Base-by-base conservation (phyloP, 225 moss, liverwort and hornwort genomes). In the Marchantia paleacea region DNA sequence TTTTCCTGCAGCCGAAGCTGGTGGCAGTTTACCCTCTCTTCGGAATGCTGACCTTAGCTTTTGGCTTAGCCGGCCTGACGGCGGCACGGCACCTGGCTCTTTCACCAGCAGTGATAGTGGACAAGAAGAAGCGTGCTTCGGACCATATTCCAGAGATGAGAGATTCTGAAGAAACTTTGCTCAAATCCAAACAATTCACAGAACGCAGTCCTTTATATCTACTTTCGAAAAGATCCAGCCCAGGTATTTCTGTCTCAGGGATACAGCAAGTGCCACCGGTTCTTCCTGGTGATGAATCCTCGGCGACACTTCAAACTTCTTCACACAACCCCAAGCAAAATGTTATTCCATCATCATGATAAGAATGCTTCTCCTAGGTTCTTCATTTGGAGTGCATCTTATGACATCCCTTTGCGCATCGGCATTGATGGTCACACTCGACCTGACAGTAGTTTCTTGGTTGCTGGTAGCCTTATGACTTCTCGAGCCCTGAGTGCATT, bases 91-190 rank as follows among this genome's bases (percentile, higher is more conserved):
- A 58, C 10, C 55, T 75, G 4, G 55, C 55, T 22, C 24, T 75
- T 28, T 75, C 75, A 15, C 75, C 75, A 12, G 52, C 54, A 13
- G 75, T 75, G 55, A 29, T 57, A 12, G 75, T 75, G 12, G 57
- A 75, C 55, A 75, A 75, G 75, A 58, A 75, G 28, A 75, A 75
- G 55, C 75, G 75, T 12, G 22, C 72, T 51, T 72, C 72, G 12
- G 72, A 72, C n/a, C 47, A n/a, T 72, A 9, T 72, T 8, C 72
- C 50, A n/a, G 72, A 72, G 48, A 72, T 72, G 72, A n/a, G 16
- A n/a, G 72, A 72, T 52, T 47, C 72, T 20, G 51, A 72, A 52
- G 52, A 50, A 72, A 72, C 72, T 72, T n/a, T 48, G 47, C 24
- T 50, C 48, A 50, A 50, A 72, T 47, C 47, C 3, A 52, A 72